Base-by-base conservation (phyloP, 2,329 filamentous ascomycete genomes). In the Ceratocystis huliohia region DNA sequence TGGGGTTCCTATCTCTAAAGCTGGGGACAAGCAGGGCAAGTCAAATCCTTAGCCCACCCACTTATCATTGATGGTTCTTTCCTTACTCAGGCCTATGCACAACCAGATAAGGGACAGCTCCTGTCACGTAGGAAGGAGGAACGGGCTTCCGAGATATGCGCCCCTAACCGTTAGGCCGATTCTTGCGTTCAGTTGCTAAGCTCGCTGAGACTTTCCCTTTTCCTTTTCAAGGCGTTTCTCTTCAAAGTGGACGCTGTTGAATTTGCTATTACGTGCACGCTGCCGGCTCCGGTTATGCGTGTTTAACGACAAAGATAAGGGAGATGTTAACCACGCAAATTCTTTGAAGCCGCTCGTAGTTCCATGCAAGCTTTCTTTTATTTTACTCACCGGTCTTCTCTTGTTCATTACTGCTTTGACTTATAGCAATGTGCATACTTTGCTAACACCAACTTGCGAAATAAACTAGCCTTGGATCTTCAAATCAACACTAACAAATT, bases 251-350 rank as follows among this genome's bases (percentile, higher is more conserved):
- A 41, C 3, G 37, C 13, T 41, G 37, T 13, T 41, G 37, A 5
- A 41, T 15, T 41, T 13, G 10, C 37, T 41, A 15, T 41, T 41
- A 5, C 37, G 3, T 45, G 61, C 61, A 50, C 22, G 44, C 25
- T 63, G 41, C 61, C 61, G 61, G 61, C 44, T 63, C 61, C 61
- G 61, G 61, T 37, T 37, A 15, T 10, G 56, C 20, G 8, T 33
- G 30, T 33, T 33, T 2, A 17, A 20, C 10, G n/a, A 25, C 7
- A 7, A 7, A 59, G 56, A 59, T 59, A 59, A 59, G 56, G 8
- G 13, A 37, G 15, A 33, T n/a, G 28, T 59, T 59, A n/a, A 8
- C n/a, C 48, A 10, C n/a, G 48, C 8, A 22, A 10, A 53, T 53
- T 22, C 17, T n/a, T 17, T 53, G n/a, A 20, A 53, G 1, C 37